Evolutionary conservation across 1,139 yeast genomes (phyloP).

Genomic region (Scheffersomyces stambukii): DNA sequence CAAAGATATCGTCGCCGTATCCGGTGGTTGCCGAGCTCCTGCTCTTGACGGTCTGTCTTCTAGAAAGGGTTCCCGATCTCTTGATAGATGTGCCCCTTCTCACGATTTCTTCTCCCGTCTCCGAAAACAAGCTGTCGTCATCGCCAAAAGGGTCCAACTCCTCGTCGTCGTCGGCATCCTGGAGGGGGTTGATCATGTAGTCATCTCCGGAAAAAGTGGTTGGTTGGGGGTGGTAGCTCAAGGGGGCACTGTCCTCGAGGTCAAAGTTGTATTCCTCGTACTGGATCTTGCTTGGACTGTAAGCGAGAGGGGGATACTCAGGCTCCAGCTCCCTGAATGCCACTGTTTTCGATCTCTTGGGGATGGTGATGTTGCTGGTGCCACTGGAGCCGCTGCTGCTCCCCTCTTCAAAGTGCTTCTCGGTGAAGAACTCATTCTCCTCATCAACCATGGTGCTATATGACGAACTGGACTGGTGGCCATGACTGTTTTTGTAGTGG

Average conservation of each 20-base stretch:
- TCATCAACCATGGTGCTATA: conserved; percentile 1
- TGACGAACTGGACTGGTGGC: conserved; percentile 2
- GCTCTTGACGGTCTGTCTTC: conserved; percentile 2
- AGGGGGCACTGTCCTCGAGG: conserved; percentile 10
- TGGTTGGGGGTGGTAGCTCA: conserved; percentile 3
- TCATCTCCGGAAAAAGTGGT: conserved; percentile 33
- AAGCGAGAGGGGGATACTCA: conserved; percentile 30
- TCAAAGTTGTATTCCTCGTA: conserved; percentile 19
- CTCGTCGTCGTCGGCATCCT: conserved; percentile 38
- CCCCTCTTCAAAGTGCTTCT: too few relatives aligned
- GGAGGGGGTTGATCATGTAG: conserved; percentile 38
- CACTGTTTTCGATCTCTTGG: conserved; percentile 23
- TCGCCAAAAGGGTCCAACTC: conserved; percentile 45
- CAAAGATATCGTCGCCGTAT: conserved; percentile 15
- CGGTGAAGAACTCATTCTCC: conserved; percentile 1
- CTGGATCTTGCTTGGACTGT: conserved; percentile 24
- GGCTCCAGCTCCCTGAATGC: conserved; percentile 34
- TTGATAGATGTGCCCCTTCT: conserved; percentile 32
- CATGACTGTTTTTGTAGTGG: not conserved
- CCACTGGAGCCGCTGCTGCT: conserved; percentile 1
- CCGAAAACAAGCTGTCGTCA: conserved; percentile 42
- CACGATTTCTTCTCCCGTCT: conserved; percentile 37
- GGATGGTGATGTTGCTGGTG: conserved; percentile 11
- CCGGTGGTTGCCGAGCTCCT: conserved; percentile 6
- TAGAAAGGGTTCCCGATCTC: conserved; percentile 16